Base-by-base conservation (phyloP, 805 yeast species). In the Starmera quercuum region DNA sequence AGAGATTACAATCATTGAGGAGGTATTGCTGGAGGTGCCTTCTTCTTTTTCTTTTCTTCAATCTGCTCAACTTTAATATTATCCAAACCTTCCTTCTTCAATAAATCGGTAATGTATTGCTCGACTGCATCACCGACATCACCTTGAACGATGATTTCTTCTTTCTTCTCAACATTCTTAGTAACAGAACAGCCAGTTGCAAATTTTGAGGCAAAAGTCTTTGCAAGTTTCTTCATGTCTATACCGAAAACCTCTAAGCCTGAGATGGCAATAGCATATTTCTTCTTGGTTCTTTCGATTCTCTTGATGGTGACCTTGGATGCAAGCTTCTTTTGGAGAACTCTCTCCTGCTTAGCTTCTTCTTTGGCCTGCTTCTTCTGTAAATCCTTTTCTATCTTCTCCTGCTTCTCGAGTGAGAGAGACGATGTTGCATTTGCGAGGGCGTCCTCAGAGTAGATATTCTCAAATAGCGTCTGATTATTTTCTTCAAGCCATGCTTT, bases 131-230 rank as follows among this genome's bases (percentile, higher is more conserved):
- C 96, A 37, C 87, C 82, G 29, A 88, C 92, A 59, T 90, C 97
- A 49, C 97, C 97, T 63, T 88, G 97, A 39, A 88, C 81, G 38
- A 85, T 73, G 36, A 88, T 75, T 53, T 88, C 97, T 41, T 90
- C 96, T 56, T 83, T 84, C 61, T 88, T 88, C 44, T 88, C 97
- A 4, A 78, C 87, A 43, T 77, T 83, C 61, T 88, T 88, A 4
- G 87, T 78, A 11, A 88, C 95, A 16, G 92, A 78, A 20, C 96
- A 90, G 33, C 97, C 97, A 7, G 97, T 88, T 11, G 97, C 97
- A 54, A 90, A 88, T 58, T 83, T 86, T 23, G 92, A 80, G 0
- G 97, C 92, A 59, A 90, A 88, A 1, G 87, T 78, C 68, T 90
- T 90, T 29, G 95, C 83, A 44, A 86, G 67, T 54, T 87, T 88